Evolutionary conservation across 345 rosid species (phyloP).

Genomic region (Populus pruinosa): DNA sequence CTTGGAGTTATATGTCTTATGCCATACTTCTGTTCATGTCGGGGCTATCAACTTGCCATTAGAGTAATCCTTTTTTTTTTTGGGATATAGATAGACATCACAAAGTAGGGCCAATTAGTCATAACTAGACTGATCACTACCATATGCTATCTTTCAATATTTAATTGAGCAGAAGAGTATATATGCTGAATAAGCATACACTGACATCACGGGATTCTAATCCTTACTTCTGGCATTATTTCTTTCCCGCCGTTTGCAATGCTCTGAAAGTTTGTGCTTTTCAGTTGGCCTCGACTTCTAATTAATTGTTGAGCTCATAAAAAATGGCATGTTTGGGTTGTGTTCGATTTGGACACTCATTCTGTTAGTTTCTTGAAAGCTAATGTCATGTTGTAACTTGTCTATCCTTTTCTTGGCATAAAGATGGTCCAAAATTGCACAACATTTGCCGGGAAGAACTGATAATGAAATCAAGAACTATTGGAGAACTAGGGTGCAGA

Average conservation of each 20-base stretch:
- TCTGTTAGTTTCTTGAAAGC: neutral
- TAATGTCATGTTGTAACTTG: neutral
- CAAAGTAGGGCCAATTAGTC: neutral
- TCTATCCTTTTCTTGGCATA: neutral
- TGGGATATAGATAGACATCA: neutral
- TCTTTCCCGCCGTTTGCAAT: neutral
- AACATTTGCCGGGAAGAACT: constrained; percentile 83
- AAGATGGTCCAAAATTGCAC: constrained; percentile 97
- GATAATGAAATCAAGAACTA: constrained; percentile 96
- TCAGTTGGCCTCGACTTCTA: neutral
- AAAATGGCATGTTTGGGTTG: neutral
- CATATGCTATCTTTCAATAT: neutral
- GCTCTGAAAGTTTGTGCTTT: neutral
- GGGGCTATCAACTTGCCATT: neutral
- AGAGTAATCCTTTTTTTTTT: neutral
- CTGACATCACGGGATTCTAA: neutral
- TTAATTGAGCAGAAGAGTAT: neutral
- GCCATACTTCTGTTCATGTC: neutral
- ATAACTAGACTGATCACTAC: neutral
- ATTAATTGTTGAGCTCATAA: neutral
- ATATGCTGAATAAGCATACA: neutral
- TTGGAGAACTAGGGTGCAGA: constrained; percentile 96
- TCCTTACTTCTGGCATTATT: neutral
- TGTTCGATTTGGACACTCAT: neutral
- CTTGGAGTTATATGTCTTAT: neutral